A percentile compares a stretch with the other conserved stretches of the same genome.
phyloP scores from a whole-genome alignment of 2,329 filamentous ascomycete genomes.

The Aspergillus sp. region DNA sequence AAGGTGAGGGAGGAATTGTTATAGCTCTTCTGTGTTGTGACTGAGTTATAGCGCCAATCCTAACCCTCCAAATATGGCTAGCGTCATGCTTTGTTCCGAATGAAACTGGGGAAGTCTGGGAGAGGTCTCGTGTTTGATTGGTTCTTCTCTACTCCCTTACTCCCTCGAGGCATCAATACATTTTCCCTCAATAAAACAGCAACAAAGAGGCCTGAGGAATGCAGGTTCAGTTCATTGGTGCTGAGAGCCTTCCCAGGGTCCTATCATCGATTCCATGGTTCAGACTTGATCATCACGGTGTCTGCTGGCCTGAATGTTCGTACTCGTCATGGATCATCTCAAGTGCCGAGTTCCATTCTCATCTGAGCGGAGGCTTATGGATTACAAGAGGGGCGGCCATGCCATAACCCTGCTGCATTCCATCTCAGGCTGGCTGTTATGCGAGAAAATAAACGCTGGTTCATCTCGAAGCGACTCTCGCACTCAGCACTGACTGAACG shows the following conservation, averaged over 20 bases:
- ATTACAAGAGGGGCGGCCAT: background rate
- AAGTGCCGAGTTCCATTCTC: background rate
- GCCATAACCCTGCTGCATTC: background rate
- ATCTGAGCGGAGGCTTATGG: background rate
- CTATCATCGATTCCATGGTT: background rate
- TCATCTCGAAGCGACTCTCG: background rate
- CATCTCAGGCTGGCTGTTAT: background rate
- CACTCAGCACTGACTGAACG: background rate
- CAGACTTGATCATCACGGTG: background rate
- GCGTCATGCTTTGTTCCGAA: background rate
- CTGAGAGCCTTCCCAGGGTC: no score
- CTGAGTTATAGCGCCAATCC: background rate
- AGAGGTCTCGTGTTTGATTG: no score
- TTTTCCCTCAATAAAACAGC: background rate
- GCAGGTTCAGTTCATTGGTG: no score
- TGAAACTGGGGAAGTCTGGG: background rate
- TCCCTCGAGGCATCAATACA: constrained; percentile 4
- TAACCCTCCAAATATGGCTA: background rate
- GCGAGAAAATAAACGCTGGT: background rate
- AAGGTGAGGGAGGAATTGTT: background rate
- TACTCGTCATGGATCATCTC: background rate
- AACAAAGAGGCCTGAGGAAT: background rate
- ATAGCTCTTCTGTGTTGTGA: background rate
- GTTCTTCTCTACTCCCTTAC: constrained; percentile 1
- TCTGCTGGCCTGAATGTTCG: background rate